Percentiles rank a stretch among this genome's conserved stretches.
phyloP scores from a whole-genome alignment of 2,329 filamentous ascomycete genomes.

The Didymella sp. region DNA sequence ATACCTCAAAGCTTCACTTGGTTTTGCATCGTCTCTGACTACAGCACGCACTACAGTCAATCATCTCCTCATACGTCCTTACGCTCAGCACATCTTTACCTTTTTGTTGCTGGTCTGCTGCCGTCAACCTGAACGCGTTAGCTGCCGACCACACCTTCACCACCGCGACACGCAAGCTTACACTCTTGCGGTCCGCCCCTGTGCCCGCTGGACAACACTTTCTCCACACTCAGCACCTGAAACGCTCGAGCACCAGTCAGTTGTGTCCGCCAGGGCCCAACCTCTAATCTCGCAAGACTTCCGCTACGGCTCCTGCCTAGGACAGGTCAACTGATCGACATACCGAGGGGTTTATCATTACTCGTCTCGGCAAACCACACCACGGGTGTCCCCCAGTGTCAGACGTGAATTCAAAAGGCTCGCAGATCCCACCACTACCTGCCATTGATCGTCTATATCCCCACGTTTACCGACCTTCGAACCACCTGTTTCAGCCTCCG shows the following conservation, averaged over 20 bases:
- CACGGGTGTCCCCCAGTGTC: slow-evolving; percentile 47
- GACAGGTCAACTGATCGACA: slow-evolving; percentile 48
- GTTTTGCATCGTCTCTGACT: slow-evolving; percentile 37
- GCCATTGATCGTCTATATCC: slow-evolving; percentile 55
- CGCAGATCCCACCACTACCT: slow-evolving; percentile 59
- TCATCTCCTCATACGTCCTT: slow-evolving; percentile 44
- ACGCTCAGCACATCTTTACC: slow-evolving; percentile 42
- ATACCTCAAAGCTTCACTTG: slow-evolving; percentile 39
- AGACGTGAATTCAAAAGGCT: slow-evolving; percentile 50
- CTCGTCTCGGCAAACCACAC: slow-evolving; percentile 41
- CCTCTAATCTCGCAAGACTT: slow-evolving; percentile 48
- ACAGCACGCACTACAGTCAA: slow-evolving; percentile 33
- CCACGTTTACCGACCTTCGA: slow-evolving; percentile 55
- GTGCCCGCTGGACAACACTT: slow-evolving; percentile 33
- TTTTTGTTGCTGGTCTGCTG: slow-evolving; percentile 43
- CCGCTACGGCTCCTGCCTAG: slow-evolving; percentile 46
- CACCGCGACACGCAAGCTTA: slow-evolving; percentile 37
- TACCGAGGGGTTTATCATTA: slow-evolving; percentile 47
- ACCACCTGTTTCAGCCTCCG: slow-evolving; percentile 45
- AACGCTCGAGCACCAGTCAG: slow-evolving; percentile 49
- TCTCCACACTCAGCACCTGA: slow-evolving; percentile 48
- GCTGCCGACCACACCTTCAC: slow-evolving; percentile 29
- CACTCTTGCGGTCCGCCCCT: slow-evolving; percentile 35
- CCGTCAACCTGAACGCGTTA: slow-evolving; percentile 34
- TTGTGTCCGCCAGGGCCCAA: slow-evolving; percentile 38